These are phyloP conservation scores for Ceriops tagal DNA, from an alignment of 345 rosid genomes.

Conservation along the genomic window DNA sequence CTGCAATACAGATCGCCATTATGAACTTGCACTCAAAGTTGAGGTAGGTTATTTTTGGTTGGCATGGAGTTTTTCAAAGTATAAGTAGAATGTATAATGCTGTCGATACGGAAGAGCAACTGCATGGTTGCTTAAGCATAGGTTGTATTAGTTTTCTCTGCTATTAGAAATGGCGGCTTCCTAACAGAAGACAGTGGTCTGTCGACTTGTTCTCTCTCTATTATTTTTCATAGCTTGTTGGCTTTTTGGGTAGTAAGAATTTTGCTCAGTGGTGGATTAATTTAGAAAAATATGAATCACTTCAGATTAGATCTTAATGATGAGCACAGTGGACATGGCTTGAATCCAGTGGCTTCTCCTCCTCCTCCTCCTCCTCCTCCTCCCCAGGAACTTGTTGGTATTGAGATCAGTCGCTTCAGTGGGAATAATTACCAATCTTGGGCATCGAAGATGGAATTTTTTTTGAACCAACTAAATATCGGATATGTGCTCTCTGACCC, in stretches of 20 bases:
- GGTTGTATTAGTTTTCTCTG: not conserved
- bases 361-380: not conserved
- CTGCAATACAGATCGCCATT: constrained; percentile 59
- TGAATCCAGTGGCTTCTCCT: constrained; percentile 7
- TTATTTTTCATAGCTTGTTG: not conserved
- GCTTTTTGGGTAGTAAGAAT: constrained; percentile 4
- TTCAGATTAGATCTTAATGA: constrained; percentile 31
- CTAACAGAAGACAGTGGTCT: not conserved
- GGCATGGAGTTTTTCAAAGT: not conserved
- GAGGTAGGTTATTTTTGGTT: constrained; percentile 35
- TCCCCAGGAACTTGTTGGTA: constrained; percentile 34
- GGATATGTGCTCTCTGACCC: constrained; percentile 60
- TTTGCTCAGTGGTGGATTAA: constrained; percentile 22
- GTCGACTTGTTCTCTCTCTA: not conserved
- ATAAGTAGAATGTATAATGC: not conserved
- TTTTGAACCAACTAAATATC: constrained; percentile 63
- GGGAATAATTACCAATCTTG: constrained; percentile 66
- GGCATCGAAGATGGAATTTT: constrained; percentile 58
- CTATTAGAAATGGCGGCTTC: not conserved
- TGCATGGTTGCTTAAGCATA: not conserved
- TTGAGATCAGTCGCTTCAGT: constrained; percentile 55
- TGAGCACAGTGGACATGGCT: constrained; percentile 9
- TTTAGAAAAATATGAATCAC: constrained; percentile 14
- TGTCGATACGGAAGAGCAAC: not conserved
- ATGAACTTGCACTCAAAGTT: constrained; percentile 42